Conservation (phyloP, 805 yeast species). For the Candida methanosorbosa region DNA sequence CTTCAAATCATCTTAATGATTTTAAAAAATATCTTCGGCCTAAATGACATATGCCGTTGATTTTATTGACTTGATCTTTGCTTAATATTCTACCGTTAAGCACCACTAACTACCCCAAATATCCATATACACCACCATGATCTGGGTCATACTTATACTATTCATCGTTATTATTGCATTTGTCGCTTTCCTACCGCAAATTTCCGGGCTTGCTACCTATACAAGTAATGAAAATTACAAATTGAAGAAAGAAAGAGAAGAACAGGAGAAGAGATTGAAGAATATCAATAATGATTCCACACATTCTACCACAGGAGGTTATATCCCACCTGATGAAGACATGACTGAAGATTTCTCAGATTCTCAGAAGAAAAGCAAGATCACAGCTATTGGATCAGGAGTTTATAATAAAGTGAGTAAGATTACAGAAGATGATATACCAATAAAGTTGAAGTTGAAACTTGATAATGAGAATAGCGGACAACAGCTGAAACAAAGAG, state of each 20-base stretch:
- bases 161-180: too few relatives aligned
- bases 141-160: too few relatives aligned
- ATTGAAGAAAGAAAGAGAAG: slow-evolving; percentile 4
- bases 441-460: slow-evolving; percentile 15
- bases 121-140: too few relatives aligned
- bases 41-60: too few relatives aligned
- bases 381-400: slow-evolving; percentile 12
- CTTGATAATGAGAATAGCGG: slow-evolving; percentile 9
- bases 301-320: slow-evolving; percentile 6
- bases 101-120: too few relatives aligned
- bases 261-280: background rate
- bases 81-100: too few relatives aligned
- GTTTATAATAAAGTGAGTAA: slow-evolving; percentile 15
- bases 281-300: background rate
- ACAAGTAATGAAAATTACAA: slow-evolving; percentile 17
- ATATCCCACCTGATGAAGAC: slow-evolving; percentile 24
- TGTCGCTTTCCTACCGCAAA: slow-evolving; percentile 17
- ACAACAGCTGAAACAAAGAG: slow-evolving; percentile 16
- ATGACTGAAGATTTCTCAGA: slow-evolving; percentile 5
- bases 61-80: too few relatives aligned
- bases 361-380: background rate
- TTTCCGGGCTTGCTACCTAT: slow-evolving; percentile 20
- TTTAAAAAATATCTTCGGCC: too few relatives aligned
- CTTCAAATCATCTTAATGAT: too few relatives aligned
- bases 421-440: slow-evolving; percentile 20